phyloP scores from a whole-genome alignment of 768 basidiomycete species.

The Trametes cingulata region DNA sequence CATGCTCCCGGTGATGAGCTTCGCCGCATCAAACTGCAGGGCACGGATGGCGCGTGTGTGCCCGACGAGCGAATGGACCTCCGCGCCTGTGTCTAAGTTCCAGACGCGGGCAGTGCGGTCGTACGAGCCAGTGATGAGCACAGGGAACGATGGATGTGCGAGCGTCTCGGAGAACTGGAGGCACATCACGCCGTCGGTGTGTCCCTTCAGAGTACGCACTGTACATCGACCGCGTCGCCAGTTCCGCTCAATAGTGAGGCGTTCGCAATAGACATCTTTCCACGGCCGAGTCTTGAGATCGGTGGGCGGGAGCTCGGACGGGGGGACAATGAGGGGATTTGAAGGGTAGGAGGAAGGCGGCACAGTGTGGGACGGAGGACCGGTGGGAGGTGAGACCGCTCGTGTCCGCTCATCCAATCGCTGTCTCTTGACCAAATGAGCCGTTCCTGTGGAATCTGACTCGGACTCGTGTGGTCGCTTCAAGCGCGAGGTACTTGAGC shows the following conservation, averaged over 20 bases:
- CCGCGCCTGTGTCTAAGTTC: conserved; percentile 91
- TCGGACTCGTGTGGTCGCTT: conserved; percentile 45
- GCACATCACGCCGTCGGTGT: conserved; percentile 96
- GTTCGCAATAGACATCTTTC: conserved; percentile 98
- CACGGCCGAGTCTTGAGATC: conserved; percentile 78
- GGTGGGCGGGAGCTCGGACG: conserved; percentile 7
- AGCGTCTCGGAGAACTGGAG: conserved; percentile 90
- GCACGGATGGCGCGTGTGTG: conserved; percentile 92
- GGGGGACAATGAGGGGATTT: conserved; percentile 31
- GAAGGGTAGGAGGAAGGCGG: conserved; percentile 20
- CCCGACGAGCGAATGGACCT: conserved; percentile 81
- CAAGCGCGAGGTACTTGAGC: conserved; percentile 24
- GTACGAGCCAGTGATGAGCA: conserved; percentile 97
- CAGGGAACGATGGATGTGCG: conserved; percentile 80
- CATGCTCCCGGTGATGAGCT: conserved; percentile 96
- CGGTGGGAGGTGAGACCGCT: conserved; percentile 34
- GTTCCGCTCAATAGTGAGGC: conserved; percentile 94
- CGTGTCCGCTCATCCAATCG: conserved; percentile 27
- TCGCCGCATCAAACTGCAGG: conserved; percentile 93
- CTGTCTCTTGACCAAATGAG: conserved; percentile 33
- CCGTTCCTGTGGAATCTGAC: conserved; percentile 1
- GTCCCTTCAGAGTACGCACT: conserved; percentile 84
- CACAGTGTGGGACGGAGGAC: conserved; percentile 5
- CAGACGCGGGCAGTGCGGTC: conserved; percentile 93
- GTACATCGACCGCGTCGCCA: conserved; percentile 93